Percentiles rank a stretch among this genome's conserved stretches.
Conservation (phyloP, 2,329 filamentous ascomycete genomes). For the Neofusicoccum umdonicola region DNA sequence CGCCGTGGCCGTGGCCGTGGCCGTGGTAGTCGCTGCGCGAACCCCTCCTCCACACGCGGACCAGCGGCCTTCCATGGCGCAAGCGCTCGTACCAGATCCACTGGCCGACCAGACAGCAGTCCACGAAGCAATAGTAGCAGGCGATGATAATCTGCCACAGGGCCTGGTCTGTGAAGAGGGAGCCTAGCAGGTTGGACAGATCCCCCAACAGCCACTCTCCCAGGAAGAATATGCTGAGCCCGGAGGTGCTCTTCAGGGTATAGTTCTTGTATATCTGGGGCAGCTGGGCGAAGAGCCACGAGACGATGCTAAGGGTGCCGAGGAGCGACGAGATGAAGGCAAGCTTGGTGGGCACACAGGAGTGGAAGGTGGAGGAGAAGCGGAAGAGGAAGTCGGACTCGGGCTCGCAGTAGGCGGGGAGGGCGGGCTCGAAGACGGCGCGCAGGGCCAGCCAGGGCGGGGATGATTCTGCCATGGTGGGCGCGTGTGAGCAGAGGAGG, state of each 20-base stretch:
- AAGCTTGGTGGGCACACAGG: slow-evolving; percentile 62
- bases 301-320: slow-evolving; percentile 61
- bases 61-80: slow-evolving; percentile 47
- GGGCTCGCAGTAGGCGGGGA: slow-evolving; percentile 61
- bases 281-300: slow-evolving; percentile 68
- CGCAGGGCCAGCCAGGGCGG: slow-evolving; percentile 1
- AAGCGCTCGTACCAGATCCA: slow-evolving; percentile 65
- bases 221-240: slow-evolving; percentile 64
- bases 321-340: slow-evolving; percentile 61
- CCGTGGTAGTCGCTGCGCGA: slow-evolving; percentile 21
- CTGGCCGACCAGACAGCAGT: slow-evolving; percentile 60
- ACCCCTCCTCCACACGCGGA: slow-evolving; percentile 12
- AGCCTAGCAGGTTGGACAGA: slow-evolving; percentile 61
- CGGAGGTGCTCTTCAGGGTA: slow-evolving; percentile 61
- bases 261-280: slow-evolving; percentile 71
- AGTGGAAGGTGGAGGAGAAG: slow-evolving; percentile 59
- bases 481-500: background rate
- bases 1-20: slow-evolving; percentile 21
- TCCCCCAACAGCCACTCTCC: slow-evolving; percentile 66
- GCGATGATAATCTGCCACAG: slow-evolving; percentile 66
- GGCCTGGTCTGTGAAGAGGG: slow-evolving; percentile 62
- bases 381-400: slow-evolving; percentile 55
- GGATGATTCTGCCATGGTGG: slow-evolving; percentile 10
- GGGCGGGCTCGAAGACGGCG: slow-evolving; percentile 32
- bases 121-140: slow-evolving; percentile 65